A percentile compares a stretch with the other conserved stretches of the same genome.
Conservation (phyloP, 768 basidiomycete genomes). For the Trametes elegans region DNA sequence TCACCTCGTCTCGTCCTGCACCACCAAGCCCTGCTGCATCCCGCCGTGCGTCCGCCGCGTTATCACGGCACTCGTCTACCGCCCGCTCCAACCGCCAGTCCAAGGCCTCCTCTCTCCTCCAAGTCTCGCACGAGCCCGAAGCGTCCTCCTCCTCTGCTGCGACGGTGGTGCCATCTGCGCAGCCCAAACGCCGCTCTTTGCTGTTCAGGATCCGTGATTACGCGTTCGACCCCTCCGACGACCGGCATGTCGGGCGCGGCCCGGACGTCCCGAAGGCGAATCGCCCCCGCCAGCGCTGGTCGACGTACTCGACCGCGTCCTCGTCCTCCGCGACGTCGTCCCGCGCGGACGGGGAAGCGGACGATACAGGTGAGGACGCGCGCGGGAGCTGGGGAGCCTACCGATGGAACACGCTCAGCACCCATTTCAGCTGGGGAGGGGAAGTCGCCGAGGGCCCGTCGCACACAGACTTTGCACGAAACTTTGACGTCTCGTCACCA, state of each 20-base stretch:
- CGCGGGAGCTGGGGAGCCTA: conserved; percentile 39
- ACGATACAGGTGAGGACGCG: conserved; percentile 42
- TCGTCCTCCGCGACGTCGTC: conserved; percentile 30
- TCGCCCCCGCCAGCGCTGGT: conserved; percentile 31
- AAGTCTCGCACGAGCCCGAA: conserved; percentile 38
- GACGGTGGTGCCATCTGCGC: conserved; percentile 11
- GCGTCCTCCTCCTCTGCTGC: conserved; percentile 26
- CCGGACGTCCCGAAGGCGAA: conserved; percentile 69
- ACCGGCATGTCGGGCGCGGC: conserved; percentile 43
- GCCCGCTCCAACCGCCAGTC: conserved; percentile 33
- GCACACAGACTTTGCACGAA: conserved; percentile 44
- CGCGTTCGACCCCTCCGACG: conserved; percentile 41
- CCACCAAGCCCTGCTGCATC: conserved; percentile 58
- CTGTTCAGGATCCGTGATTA: conserved; percentile 51
- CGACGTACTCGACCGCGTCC: conserved; percentile 27
- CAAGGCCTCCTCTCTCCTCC: conserved; percentile 36
- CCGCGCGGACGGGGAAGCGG: conserved; percentile 27
- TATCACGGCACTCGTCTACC: conserved; percentile 33
- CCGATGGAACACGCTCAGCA: conserved; percentile 38
- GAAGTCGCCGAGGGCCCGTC: conserved; percentile 31
- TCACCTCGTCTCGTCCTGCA: conserved; percentile 53
- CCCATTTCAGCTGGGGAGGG: conserved; percentile 39
- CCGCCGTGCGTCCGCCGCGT: conserved; percentile 40
- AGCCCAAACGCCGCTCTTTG: conserved; percentile 18
- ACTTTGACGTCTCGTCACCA: conserved; percentile 40